Conservation (phyloP, 176 grass and related monocot species). For the Zoysia pacifica region DNA sequence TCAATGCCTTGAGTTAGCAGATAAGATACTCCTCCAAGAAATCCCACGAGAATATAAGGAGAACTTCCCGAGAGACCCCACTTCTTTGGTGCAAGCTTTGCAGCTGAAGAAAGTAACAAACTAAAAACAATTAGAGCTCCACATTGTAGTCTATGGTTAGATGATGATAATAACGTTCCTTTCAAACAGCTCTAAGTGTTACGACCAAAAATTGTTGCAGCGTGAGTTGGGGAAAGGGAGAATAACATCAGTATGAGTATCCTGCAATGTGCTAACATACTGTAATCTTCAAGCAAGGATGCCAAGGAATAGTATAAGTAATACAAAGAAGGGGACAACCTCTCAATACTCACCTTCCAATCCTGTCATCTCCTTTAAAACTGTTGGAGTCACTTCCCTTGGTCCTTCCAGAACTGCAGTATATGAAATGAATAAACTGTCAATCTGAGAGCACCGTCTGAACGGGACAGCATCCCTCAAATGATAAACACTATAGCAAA, state of each 20-base stretch:
- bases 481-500: not conserved
- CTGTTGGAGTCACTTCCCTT: slow-evolving; percentile 79
- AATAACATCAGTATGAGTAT: not conserved
- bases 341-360: slow-evolving; percentile 70
- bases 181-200: slow-evolving; percentile 8
- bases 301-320: not conserved
- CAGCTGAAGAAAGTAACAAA: slow-evolving; percentile 55
- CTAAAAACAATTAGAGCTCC: slow-evolving; percentile 14
- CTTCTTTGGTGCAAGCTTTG: slow-evolving; percentile 85
- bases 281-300: not conserved
- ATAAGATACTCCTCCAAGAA: slow-evolving; percentile 69
- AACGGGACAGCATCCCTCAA: not conserved
- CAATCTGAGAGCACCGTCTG: not conserved
- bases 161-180: slow-evolving; percentile 5
- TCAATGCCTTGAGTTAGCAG: slow-evolving; percentile 81
- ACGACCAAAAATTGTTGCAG: not conserved
- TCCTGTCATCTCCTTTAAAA: slow-evolving; percentile 82
- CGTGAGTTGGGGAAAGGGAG: not conserved
- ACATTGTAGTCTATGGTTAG: not conserved
- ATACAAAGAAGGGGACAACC: slow-evolving; percentile 2
- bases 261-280: not conserved
- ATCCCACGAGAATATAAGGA: slow-evolving; percentile 58
- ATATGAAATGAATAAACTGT: slow-evolving; percentile 16
- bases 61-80: slow-evolving; percentile 81
- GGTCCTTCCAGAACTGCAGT: slow-evolving; percentile 81